Conservation (phyloP, 306 rosid genomes). For the Lathyrus tuberosus region DNA sequence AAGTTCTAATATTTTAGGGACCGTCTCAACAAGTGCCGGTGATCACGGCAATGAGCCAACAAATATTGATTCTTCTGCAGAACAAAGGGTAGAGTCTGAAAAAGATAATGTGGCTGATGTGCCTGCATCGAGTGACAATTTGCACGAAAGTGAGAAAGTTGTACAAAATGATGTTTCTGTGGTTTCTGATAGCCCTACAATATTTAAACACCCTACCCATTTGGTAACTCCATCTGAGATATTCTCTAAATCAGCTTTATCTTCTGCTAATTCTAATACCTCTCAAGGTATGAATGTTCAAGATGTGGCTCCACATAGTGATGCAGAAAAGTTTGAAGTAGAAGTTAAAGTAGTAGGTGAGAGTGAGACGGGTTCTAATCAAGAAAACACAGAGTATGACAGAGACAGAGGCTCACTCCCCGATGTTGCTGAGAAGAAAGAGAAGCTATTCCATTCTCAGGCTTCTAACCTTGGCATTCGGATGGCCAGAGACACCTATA, state of each 20-base stretch:
- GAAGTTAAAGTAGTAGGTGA: constrained; percentile 63
- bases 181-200: constrained; percentile 49
- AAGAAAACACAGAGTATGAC: constrained; percentile 41
- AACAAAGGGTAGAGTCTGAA: constrained; percentile 44
- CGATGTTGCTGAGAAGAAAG: constrained; percentile 51
- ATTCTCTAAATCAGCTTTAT: constrained; percentile 53
- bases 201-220: constrained; percentile 64
- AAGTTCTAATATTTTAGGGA: constrained; percentile 50
- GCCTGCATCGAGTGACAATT: constrained; percentile 46
- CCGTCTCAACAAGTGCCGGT: constrained; percentile 39
- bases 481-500: constrained; percentile 60
- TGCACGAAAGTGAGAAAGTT: constrained; percentile 48
- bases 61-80: constrained; percentile 43
- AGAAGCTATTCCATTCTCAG: constrained; percentile 70
- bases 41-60: constrained; percentile 45
- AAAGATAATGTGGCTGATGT: constrained; percentile 46
- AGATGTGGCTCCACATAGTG: constrained; percentile 49
- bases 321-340: constrained; percentile 49
- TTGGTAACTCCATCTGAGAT: constrained; percentile 74
- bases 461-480: constrained; percentile 67
- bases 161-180: constrained; percentile 46
- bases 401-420: constrained; percentile 46
- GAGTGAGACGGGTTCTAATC: constrained; percentile 48
- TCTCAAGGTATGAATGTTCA: constrained; percentile 54
- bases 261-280: constrained; percentile 53